Base-by-base conservation (phyloP, 2,329 filamentous ascomycete genomes). In the Mariannaea sp. region DNA sequence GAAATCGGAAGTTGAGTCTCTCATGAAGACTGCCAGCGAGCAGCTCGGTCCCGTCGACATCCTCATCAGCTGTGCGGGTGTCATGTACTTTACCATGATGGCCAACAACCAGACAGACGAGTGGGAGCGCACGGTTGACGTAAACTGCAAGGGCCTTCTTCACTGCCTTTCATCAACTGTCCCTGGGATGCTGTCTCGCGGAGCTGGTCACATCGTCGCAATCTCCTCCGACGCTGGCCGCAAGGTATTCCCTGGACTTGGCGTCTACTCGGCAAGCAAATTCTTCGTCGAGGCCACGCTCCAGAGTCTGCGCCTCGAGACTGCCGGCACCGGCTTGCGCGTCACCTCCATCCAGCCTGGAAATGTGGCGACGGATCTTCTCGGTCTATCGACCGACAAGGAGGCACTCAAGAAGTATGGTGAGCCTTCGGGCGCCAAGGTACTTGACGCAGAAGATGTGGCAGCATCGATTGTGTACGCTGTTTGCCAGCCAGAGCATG, bases 21-120 rank as follows among this genome's bases (percentile, higher is more conserved):
- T 93, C 3, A 76, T 92, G 56, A 71, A 73, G 3, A 76, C 80
- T 0, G 78, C 87, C 1, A 75, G 75, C 20, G 77, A 81, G 39
- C 75, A 85, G 61, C 83, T 92, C 0, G 89, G 89, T 0, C 82
- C 86, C 0, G 77, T 92, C 38, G 89, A 93, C 68, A 89, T 92
- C 45, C 80, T 93, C n/a, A 83, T 93, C 43, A 85, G 85, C 33
- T 90, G 88, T 65, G 90, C 89, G 0, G 89, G 89, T 29, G 89
- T 93, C 68, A 93, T 93, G 89, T 93, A 93, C 75, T 93, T 86
- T 73, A 92, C 89, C 49, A 86, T 92, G 85, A 92, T 93, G 89
- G 83, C 86, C 51, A 92, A 92, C 68, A 80, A 77, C 13, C 81
- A 88, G 58, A 82, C 77, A 0, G 87, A 89, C 5, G 86, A 93